A percentile compares a stretch with the other conserved stretches of the same genome.
Evolutionary conservation across 495 filamentous ascomycete genomes (phyloP).

Genomic region (Penicillium turbatum): DNA sequence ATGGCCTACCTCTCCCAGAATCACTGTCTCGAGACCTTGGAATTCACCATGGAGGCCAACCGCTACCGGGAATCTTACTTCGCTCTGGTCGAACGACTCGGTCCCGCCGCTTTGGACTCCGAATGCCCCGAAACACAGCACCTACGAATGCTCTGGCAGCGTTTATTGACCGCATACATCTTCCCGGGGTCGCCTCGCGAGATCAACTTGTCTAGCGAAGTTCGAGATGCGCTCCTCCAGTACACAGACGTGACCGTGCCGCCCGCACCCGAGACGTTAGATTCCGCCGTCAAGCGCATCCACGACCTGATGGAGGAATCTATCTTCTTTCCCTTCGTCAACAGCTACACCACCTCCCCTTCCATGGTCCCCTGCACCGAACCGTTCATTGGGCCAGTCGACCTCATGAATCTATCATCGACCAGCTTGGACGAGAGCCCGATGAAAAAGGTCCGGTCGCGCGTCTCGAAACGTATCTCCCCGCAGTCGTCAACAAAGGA

Average conservation of each 20-base stretch:
- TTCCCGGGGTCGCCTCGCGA: constrained; percentile 71
- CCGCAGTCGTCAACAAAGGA: constrained; percentile 44
- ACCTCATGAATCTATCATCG: constrained; percentile 32
- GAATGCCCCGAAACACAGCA: constrained; percentile 61
- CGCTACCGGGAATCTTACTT: constrained; percentile 79
- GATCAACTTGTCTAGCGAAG: constrained; percentile 85
- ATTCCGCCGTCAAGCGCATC: constrained; percentile 85
- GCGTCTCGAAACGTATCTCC: constrained; percentile 37
- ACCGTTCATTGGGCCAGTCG: constrained; percentile 29
- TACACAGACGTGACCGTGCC: constrained; percentile 59
- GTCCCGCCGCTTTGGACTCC: constrained; percentile 36
- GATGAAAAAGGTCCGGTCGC: constrained; percentile 31
- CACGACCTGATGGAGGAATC: constrained; percentile 98
- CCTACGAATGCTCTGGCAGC: constrained; percentile 67
- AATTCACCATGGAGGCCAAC: constrained; percentile 94
- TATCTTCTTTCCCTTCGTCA: constrained; percentile 53
- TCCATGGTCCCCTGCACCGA: constrained; percentile 31
- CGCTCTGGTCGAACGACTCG: constrained; percentile 46
- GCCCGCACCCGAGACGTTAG: constrained; percentile 71
- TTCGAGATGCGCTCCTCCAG: constrained; percentile 74
- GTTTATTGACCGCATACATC: constrained; percentile 52
- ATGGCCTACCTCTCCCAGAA: constrained; percentile 97
- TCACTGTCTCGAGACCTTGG: constrained; percentile 93
- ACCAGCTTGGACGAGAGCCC: constrained; percentile 31
- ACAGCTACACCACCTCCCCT: constrained; percentile 32